These are phyloP conservation scores for Saksenaea vasiformis DNA, from an alignment of 371 early-diverging fungal genomes.

Conservation along the genomic window DNA sequence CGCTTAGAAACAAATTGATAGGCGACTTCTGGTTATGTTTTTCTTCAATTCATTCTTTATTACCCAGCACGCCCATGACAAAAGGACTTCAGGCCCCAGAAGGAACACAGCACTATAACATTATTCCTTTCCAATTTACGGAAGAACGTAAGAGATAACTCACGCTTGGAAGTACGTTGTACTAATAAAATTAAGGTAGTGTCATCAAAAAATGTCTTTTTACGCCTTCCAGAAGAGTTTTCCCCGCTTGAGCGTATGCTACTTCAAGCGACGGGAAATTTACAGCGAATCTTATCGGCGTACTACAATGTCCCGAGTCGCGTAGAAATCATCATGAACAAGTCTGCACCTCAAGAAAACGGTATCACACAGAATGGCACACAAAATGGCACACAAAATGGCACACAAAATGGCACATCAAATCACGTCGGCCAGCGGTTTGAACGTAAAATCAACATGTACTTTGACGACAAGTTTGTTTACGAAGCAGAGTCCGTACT, in stretches of 20 bases:
- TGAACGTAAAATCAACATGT: conserved; percentile 43
- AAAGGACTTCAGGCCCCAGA: conserved; percentile 23
- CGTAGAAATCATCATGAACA: conserved; percentile 40
- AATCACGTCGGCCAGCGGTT: conserved; percentile 14
- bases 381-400: too few relatives aligned
- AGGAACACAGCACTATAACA: conserved; percentile 27
- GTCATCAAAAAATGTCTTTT: conserved; percentile 41
- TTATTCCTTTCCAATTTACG: conserved; percentile 39
- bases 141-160: conserved; percentile 37
- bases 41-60: neutral
- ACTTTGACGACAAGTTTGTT: conserved; percentile 38
- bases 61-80: neutral
- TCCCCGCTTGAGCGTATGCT: conserved; percentile 48
- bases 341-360: conserved; percentile 2
- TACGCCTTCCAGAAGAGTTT: conserved; percentile 39
- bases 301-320: conserved; percentile 49
- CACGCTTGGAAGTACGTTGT: neutral
- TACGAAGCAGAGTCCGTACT: conserved; percentile 50
- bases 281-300: conserved; percentile 46
- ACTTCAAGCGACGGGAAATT: conserved; percentile 44
- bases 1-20: neutral
- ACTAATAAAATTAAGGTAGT: conserved; percentile 19
- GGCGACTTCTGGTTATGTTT: neutral
- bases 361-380: neutral
- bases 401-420: conserved; percentile 8